phyloP scores from a whole-genome alignment of 805 yeast genomes.

The Nematodospora valgi region DNA sequence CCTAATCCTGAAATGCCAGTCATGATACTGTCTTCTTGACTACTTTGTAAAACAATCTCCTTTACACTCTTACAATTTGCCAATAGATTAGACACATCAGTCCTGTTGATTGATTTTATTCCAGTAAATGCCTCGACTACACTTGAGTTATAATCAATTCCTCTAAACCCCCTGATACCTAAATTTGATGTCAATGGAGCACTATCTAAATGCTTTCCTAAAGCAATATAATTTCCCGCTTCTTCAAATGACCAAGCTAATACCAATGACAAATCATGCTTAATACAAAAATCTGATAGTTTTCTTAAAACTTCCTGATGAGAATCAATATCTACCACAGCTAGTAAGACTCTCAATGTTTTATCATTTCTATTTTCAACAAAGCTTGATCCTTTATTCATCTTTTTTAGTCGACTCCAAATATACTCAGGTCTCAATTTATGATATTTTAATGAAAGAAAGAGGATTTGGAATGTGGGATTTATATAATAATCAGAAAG shows the following conservation, averaged over 20 bases:
- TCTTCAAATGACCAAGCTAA: slow-evolving; percentile 53
- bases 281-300: slow-evolving; percentile 45
- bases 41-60: slow-evolving; percentile 33
- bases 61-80: slow-evolving; percentile 47
- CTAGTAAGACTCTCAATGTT: slow-evolving; percentile 51
- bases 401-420: slow-evolving; percentile 48
- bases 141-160: slow-evolving; percentile 43
- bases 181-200: slow-evolving; percentile 25
- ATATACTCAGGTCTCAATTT: slow-evolving; percentile 76
- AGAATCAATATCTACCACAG: slow-evolving; percentile 64
- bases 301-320: slow-evolving; percentile 47
- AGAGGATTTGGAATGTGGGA: slow-evolving; percentile 52
- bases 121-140: slow-evolving; percentile 45
- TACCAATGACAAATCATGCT: slow-evolving; percentile 47
- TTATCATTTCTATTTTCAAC: slow-evolving; percentile 31
- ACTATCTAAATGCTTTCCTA: slow-evolving; percentile 35
- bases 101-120: slow-evolving; percentile 48
- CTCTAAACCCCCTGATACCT: slow-evolving; percentile 40
- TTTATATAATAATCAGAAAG: slow-evolving; percentile 61
- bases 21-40: slow-evolving; percentile 16
- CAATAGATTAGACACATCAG: slow-evolving; percentile 49
- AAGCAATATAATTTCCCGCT: slow-evolving; percentile 41
- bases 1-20: slow-evolving; percentile 47
- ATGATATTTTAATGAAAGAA: slow-evolving; percentile 68
- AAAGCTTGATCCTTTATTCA: slow-evolving; percentile 30